A percentile compares a stretch with the other conserved stretches of the same genome.
These are phyloP conservation scores for Sphaerosporella brunnea DNA, from an alignment of 495 filamentous ascomycete species.

Conservation along the genomic window DNA sequence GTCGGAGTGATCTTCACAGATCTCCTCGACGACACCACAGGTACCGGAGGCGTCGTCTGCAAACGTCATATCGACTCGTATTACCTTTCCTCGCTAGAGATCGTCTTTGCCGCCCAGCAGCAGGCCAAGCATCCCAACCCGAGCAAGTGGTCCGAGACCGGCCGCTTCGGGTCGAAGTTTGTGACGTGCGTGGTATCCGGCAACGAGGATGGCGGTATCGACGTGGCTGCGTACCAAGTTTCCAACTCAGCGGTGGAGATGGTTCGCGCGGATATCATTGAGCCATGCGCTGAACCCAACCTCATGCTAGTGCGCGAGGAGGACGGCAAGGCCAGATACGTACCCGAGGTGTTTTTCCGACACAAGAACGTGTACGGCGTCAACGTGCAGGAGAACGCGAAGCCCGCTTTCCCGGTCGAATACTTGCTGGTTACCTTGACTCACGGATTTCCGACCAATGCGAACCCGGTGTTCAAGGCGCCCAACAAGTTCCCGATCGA, in stretches of 20 bases:
- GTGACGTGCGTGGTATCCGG: slow-evolving; percentile 90
- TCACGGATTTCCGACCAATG: slow-evolving; percentile 76
- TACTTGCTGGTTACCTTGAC: slow-evolving; percentile 92
- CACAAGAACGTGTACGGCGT: slow-evolving; percentile 91
- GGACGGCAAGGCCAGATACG: slow-evolving; percentile 72
- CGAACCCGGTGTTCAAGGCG: slow-evolving; percentile 49
- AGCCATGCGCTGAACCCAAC: slow-evolving; percentile 78
- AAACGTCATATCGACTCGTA: slow-evolving; percentile 94
- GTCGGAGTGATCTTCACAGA: slow-evolving; percentile 95
- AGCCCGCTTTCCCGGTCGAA: slow-evolving; percentile 88
- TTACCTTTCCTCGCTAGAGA: slow-evolving; percentile 80
- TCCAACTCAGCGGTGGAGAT: slow-evolving; percentile 93
- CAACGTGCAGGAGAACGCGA: slow-evolving; percentile 92
- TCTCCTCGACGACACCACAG: slow-evolving; percentile 60
- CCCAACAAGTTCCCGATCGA: slow-evolving; percentile 61
- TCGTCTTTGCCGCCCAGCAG: slow-evolving; percentile 69
- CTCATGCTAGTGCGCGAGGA: slow-evolving; percentile 92
- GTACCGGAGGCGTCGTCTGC: slow-evolving; percentile 72
- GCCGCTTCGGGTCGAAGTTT: slow-evolving; percentile 87
- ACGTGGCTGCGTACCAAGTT: slow-evolving; percentile 81
- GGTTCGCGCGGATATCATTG: slow-evolving; percentile 85
- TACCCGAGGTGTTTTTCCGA: slow-evolving; percentile 94
- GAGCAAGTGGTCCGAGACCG: slow-evolving; percentile 93
- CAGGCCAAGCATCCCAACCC: slow-evolving; percentile 78
- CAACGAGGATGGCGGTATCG: slow-evolving; percentile 73